Conservation (phyloP, 805 yeast species). For the Cyberlindnera maritima region DNA sequence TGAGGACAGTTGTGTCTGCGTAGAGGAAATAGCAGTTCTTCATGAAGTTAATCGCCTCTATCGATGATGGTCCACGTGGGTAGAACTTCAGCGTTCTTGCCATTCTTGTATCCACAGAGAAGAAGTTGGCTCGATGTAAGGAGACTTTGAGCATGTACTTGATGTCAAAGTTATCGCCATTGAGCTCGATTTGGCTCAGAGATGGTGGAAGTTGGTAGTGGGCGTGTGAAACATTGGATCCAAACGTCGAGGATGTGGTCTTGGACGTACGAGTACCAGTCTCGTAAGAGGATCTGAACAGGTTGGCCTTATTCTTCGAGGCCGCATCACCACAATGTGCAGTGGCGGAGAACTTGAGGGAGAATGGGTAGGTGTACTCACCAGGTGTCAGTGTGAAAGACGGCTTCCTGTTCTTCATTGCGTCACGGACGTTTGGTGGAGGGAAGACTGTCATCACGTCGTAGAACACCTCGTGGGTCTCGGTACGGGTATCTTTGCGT, state of each 20-base stretch:
- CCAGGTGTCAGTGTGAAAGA: conserved; percentile 38
- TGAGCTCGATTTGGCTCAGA: neutral
- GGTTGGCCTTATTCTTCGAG: conserved; percentile 15
- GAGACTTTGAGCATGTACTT: conserved; percentile 13
- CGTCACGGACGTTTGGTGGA: conserved; percentile 45
- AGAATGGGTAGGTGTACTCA: conserved; percentile 46
- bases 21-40: conserved; percentile 8
- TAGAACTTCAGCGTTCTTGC: conserved; percentile 3
- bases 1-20: neutral
- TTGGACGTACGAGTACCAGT: conserved; percentile 4
- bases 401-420: conserved; percentile 34
- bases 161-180: neutral
- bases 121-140: conserved; percentile 12
- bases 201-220: conserved; percentile 7
- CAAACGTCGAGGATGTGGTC: neutral
- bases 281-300: conserved; percentile 16
- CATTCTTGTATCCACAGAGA: conserved; percentile 12
- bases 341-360: conserved; percentile 23
- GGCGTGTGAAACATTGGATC: neutral
- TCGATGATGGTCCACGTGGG: conserved; percentile 12
- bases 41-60: conserved; percentile 3
- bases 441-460: conserved; percentile 52
- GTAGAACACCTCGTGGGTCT: conserved; percentile 44
- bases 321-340: conserved; percentile 30
- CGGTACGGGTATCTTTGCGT: conserved; percentile 1